phyloP scores from a whole-genome alignment of 2,329 filamentous ascomycete species.

The Pseudogymnoascus sp. region DNA sequence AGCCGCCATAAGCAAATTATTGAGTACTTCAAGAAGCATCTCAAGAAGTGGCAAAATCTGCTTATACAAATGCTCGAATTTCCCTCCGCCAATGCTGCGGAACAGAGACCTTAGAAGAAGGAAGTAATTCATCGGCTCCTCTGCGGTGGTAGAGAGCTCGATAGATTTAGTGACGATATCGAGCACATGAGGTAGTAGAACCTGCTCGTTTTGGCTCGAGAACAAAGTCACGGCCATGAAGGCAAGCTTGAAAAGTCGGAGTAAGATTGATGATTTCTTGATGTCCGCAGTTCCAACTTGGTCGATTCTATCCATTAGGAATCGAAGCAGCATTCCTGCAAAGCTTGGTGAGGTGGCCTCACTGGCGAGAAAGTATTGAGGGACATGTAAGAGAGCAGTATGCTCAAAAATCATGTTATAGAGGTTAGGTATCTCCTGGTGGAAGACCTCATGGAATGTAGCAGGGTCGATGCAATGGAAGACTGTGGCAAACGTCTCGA shows the following conservation, averaged over 20 bases:
- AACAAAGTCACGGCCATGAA: constrained; percentile 99
- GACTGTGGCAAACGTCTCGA: constrained; percentile 96
- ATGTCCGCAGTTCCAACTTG: constrained; percentile 89
- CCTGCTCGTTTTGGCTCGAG: constrained; percentile 87
- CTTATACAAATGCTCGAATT: constrained; percentile 97
- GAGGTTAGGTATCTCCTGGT: constrained; percentile 90
- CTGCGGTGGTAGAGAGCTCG: constrained; percentile 86
- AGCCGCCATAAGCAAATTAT: constrained; percentile 85
- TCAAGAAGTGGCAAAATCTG: constrained; percentile 92
- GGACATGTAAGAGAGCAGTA: constrained; percentile 84
- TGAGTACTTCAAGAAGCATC: constrained; percentile 95
- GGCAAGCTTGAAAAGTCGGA: constrained; percentile 92
- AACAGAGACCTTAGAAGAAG: constrained; percentile 86
- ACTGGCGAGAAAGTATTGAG: constrained; percentile 97
- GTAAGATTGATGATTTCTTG: constrained; percentile 82
- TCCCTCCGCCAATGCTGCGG: constrained; percentile 89
- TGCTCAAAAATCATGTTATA: constrained; percentile 99
- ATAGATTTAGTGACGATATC: constrained; percentile 98
- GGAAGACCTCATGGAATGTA: constrained; percentile 97
- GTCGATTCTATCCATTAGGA: constrained; percentile 92
- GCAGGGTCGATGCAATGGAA: constrained; percentile 98
- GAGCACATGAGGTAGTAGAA: constrained; percentile 89
- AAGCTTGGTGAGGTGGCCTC: constrained; percentile 97
- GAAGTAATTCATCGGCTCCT: constrained; percentile 99
- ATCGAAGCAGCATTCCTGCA: constrained; percentile 94